Evolutionary conservation across 2,329 filamentous ascomycete species (phyloP), one percentile per base, ranked within the genome.

Genomic region (Pseudocercospora eumusae): DNA sequence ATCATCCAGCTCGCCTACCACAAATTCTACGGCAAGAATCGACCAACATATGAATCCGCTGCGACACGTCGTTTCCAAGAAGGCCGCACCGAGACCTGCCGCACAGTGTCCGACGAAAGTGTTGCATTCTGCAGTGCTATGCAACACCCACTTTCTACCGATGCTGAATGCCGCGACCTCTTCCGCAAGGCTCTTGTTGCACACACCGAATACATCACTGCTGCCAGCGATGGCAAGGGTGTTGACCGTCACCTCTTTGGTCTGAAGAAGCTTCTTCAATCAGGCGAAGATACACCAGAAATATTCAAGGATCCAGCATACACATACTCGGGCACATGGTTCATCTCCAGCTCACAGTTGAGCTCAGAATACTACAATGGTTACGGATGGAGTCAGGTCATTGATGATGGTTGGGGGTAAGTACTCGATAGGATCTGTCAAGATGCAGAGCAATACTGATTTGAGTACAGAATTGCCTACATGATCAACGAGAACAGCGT

Each of bases 401-500:
- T 98, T 59, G 93, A 98, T 73, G 91, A 89, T 64, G 95, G 95
- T 28, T 99, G 95, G 79, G 95, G 95, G 68, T 77, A 56, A 76
- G 75, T 75, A 44, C 20, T 13, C 15, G n/a, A n/a, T 28, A 49
- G 3, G 2, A 49, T 20, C 13, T 10, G 53, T 40, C 6, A 59
- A 23, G 15, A 3, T 21, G 8, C 3, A 23, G 20, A 59, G 20
- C 6, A 1, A 23, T 61, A 60, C 69, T 74, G 50, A 74, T 36
- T n/a, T 10, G 21, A 59, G 56, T 11, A 53, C 68, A 77, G 74
- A 45, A 96, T 99, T 74, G 95, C 95, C 42, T 99, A 99, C 77
- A 99, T 99, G 95, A 98, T 99, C 77, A 99, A 99, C 76, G 93
- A 98, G 83, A 96, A 97, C 78, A 96, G 92, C 77, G 84, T 99